phyloP scores from a whole-genome alignment of 2,329 filamentous ascomycete genomes.

The Apiospora rasikravindrae region DNA sequence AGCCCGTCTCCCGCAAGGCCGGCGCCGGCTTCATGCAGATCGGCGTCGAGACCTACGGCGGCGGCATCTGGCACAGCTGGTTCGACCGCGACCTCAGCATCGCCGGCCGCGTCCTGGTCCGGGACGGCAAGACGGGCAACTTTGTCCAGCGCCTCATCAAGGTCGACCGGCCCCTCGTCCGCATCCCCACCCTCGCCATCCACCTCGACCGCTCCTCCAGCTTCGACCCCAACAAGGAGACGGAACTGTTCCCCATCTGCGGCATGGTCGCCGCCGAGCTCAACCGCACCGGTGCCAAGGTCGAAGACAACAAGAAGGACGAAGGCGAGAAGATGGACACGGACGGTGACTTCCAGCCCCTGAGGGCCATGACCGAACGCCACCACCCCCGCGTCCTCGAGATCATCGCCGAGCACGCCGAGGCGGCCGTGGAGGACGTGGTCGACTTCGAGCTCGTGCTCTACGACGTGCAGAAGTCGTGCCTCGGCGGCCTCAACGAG shows the following conservation, averaged over 20 bases:
- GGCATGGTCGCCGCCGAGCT: slow-evolving; percentile 87
- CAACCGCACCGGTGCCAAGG: slow-evolving; percentile 69
- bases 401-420: slow-evolving; percentile 80
- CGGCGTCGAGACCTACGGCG: slow-evolving; percentile 95
- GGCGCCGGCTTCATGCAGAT: slow-evolving; percentile 90
- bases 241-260: slow-evolving; percentile 90
- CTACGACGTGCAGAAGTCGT: slow-evolving; percentile 92
- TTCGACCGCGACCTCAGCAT: slow-evolving; percentile 94
- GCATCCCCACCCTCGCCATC: slow-evolving; percentile 92
- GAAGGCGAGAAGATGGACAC: slow-evolving; percentile 45
- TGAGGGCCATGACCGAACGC: slow-evolving; percentile 78
- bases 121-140: slow-evolving; percentile 67
- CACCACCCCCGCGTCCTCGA: slow-evolving; percentile 90
- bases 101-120: slow-evolving; percentile 86
- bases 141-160: slow-evolving; percentile 88
- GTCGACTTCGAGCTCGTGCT: slow-evolving; percentile 96
- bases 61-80: slow-evolving; percentile 97
- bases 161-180: slow-evolving; percentile 85
- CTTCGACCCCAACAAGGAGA: slow-evolving; percentile 97
- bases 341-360: slow-evolving; percentile 67
- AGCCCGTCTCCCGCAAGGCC: slow-evolving; percentile 90
- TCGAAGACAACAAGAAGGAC: slow-evolving; percentile 44
- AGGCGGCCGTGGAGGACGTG: slow-evolving; percentile 71
- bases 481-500: slow-evolving; percentile 86
- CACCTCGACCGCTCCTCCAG: slow-evolving; percentile 86